A percentile compares a stretch with the other conserved stretches of the same genome.
These are phyloP conservation scores for Liriodendron chinense DNA, from an alignment of 164 flowering plant genomes.

Conservation along the genomic window DNA sequence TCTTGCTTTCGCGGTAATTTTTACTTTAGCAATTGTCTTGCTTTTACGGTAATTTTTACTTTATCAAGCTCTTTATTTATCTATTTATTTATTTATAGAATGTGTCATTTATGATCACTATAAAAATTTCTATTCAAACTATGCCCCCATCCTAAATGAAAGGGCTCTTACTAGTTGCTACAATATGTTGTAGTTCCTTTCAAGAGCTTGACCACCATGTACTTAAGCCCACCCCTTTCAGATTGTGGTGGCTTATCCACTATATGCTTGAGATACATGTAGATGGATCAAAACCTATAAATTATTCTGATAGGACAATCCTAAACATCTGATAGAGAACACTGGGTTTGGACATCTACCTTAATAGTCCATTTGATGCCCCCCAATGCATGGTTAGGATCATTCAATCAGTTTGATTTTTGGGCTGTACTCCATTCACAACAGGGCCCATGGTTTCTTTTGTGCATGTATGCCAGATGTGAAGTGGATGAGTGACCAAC, in stretches of 20 bases:
- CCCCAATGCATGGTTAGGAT: not conserved
- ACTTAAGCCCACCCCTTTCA: not conserved
- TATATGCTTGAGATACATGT: not conserved
- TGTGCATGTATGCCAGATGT: not conserved
- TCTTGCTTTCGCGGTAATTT: constrained; percentile 85
- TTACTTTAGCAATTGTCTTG: not conserved
- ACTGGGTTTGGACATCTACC: not conserved
- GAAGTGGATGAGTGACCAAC: too few relatives aligned
- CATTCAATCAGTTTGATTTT: not conserved
- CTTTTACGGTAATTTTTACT: not conserved
- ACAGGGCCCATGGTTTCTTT: not conserved
- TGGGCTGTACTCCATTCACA: not conserved
- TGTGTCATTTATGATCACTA: not conserved
- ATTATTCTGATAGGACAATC: not conserved
- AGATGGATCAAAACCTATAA: not conserved
- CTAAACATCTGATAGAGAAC: not conserved
- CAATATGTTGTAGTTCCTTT: not conserved
- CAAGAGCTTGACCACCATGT: not conserved
- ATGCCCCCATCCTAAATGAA: not conserved
- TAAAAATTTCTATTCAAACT: not conserved
- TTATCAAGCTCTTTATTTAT: not conserved
- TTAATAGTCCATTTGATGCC: not conserved
- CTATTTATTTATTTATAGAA: too few relatives aligned
- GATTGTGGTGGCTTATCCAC: not conserved
- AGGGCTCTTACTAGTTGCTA: not conserved